A percentile compares a stretch with the other conserved stretches of the same genome.
phyloP scores from a whole-genome alignment of 768 basidiomycete species.

The Boletellus sp. region DNA sequence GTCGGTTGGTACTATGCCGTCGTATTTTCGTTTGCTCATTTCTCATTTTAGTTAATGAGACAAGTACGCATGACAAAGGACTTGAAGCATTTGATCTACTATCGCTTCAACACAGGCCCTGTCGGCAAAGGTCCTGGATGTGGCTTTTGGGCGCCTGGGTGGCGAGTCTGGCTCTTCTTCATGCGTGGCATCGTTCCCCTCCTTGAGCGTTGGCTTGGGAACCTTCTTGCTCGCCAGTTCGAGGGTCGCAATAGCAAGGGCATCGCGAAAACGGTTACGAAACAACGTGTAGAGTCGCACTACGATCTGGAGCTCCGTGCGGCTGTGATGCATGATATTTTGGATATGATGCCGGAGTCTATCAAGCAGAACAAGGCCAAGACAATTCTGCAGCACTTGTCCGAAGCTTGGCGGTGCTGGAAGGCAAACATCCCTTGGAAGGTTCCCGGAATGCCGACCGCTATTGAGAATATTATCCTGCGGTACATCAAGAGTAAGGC shows the following conservation, averaged over 20 bases:
- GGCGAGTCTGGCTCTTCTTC: constrained; percentile 99
- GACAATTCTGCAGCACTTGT: constrained; percentile 96
- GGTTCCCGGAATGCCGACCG: constrained; percentile 98
- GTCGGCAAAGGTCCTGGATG: constrained; percentile 99
- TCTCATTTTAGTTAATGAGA: constrained; percentile 73
- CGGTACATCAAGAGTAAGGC: constrained; percentile 99
- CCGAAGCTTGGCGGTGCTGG: constrained; percentile 98
- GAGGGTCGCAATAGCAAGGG: constrained; percentile 97
- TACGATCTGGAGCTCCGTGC: constrained; percentile 97
- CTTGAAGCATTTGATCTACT: constrained; percentile 96
- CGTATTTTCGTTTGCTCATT: constrained; percentile 4
- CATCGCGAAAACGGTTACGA: constrained; percentile 96
- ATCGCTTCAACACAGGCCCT: constrained; percentile 98
- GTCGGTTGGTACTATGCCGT: constrained; percentile 34
- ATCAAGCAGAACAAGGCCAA: constrained; percentile 99
- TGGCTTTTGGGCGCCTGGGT: constrained; percentile 99
- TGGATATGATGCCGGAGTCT: constrained; percentile 99
- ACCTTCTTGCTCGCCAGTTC: constrained; percentile 95
- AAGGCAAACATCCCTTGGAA: constrained; percentile 99
- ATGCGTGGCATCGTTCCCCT: constrained; percentile 98
- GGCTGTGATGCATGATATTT: constrained; percentile 99
- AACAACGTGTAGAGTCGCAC: constrained; percentile 98
- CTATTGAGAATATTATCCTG: constrained; percentile 98
- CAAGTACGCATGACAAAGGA: constrained; percentile 99
- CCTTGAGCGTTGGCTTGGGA: constrained; percentile 96